Conservation (phyloP, 176 grass and related monocot genomes). For the Miscanthus lutarioriparius region DNA sequence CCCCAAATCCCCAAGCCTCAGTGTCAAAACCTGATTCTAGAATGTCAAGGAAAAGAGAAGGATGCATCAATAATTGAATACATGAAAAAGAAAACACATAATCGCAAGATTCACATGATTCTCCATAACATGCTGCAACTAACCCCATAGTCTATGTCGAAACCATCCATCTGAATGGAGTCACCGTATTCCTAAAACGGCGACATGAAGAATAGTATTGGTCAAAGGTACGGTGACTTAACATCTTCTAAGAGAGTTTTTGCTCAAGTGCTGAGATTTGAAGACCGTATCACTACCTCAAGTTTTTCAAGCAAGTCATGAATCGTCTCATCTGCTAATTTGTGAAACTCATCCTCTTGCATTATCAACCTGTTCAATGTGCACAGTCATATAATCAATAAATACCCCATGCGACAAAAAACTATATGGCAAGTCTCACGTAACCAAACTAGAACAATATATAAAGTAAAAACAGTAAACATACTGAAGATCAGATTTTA, state of each 20-base stretch:
- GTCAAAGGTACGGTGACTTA: background rate
- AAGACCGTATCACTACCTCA: slow-evolving; percentile 49
- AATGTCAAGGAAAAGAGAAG: slow-evolving; percentile 27
- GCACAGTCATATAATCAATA: background rate
- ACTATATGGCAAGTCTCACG: background rate
- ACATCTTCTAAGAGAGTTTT: background rate
- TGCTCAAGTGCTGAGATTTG: background rate
- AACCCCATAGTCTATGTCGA: slow-evolving; percentile 87
- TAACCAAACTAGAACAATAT: background rate
- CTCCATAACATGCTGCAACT: slow-evolving; percentile 42
- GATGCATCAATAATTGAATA: slow-evolving; percentile 18
- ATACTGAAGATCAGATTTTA: background rate
- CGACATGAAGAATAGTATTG: slow-evolving; percentile 12
- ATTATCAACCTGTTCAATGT: slow-evolving; percentile 54
- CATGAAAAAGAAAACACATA: slow-evolving; percentile 1
- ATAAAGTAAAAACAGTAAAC: background rate
- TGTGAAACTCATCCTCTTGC: slow-evolving; percentile 81
- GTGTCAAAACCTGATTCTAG: slow-evolving; percentile 89
- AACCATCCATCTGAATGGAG: slow-evolving; percentile 71
- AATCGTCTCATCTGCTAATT: slow-evolving; percentile 75
- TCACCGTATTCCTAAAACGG: slow-evolving; percentile 80
- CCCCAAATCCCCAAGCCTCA: slow-evolving; percentile 73
- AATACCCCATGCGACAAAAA: background rate
- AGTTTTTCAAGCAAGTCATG: slow-evolving; percentile 72
- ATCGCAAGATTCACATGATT: background rate